Evolutionary conservation across 139 green algal genomes (phyloP), one percentile per base, ranked within the genome.

Genomic region (Choricystis sp.): DNA sequence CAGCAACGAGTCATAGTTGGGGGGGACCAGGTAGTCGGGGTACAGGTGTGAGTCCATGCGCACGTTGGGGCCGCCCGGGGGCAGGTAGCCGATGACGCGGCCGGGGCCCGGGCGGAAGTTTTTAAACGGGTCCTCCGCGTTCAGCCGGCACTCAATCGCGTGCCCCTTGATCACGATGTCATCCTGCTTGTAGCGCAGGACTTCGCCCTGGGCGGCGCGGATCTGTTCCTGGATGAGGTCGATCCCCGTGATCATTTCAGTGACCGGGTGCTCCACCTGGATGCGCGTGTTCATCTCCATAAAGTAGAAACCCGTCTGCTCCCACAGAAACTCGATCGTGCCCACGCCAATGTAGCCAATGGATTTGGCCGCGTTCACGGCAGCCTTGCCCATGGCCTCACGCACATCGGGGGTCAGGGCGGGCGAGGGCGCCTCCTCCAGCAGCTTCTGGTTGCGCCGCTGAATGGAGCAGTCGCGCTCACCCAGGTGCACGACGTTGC

Each of bases 281-380:
- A 96, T 94, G 52, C 89, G 80, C 16, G 89, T 96, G 82, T 96
- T 96, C 89, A 96, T 96, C 78, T 96, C 89, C 87, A 96, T 96
- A 79, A 96, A 96, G 79, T 95, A 96, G 80, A 95, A 96, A 59
- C 86, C 87, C 65, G 84, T 77, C 68, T 89, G 61, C 79, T 96
- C 89, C 85, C 85, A 95, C 66, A 96, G 77, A 83, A 96, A 96
- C 80, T 96, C 89, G 57, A 96, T 90, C 69, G 86, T 92, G 64
- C 87, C 86, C 30, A 90, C 82, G 49, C 88, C 86, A 20, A 89
- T 74, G 69, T 94, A 91, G 69, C 81, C 79, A 60, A 95, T 92
- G 57, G 75, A 79, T 73, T 87, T 87, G 62, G 84, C 83, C 25
- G 86, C 88, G 25, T 80, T 79, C 29, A 86, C 78, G 4, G 88